phyloP scores from a whole-genome alignment of 116 monocot genomes.

The Phalaenopsis hybrid region DNA sequence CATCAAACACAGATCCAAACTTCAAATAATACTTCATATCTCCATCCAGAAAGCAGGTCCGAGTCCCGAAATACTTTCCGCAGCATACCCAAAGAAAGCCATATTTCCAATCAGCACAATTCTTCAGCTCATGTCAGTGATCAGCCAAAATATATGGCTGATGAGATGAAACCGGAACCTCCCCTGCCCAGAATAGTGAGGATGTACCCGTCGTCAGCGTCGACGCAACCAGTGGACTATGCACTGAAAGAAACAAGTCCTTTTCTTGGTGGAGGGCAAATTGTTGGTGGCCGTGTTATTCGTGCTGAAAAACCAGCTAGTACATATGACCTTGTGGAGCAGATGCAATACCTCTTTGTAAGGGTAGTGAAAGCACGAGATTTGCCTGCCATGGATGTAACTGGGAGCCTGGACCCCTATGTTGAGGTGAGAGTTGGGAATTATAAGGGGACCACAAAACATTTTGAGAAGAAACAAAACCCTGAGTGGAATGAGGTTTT shows the following conservation, averaged over 20 bases:
- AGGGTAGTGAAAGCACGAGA: conserved; percentile 54
- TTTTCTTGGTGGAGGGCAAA: conserved; percentile 53
- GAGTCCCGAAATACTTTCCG: conserved; percentile 40
- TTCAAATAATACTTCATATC: conserved; percentile 3
- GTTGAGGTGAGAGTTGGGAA: conserved; percentile 69
- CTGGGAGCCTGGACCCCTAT: conserved; percentile 70
- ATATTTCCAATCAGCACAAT: conserved; percentile 19
- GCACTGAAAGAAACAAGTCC: conserved; percentile 67
- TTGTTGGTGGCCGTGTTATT: conserved; percentile 52
- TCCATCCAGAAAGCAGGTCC: conserved; percentile 16
- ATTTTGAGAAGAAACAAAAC: conserved; percentile 71
- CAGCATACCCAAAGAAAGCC: conserved; percentile 36
- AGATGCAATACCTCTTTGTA: conserved; percentile 57
- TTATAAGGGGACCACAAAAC: conserved; percentile 59
- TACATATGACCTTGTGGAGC: conserved; percentile 60
- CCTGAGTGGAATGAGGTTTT: conserved; percentile 89
- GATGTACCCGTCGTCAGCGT: conserved; percentile 48
- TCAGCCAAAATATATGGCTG: conserved; percentile 19
- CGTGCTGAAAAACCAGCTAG: conserved; percentile 48
- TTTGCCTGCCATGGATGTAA: conserved; percentile 58
- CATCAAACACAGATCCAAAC: conserved; percentile 20
- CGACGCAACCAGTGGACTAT: conserved; percentile 50
- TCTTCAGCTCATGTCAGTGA: conserved; percentile 16
- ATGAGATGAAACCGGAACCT: conserved; percentile 48
- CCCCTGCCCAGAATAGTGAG: conserved; percentile 33